Percentiles rank a stretch among this genome's conserved stretches.
phyloP scores from a whole-genome alignment of 805 yeast genomes.

The Metschnikowia rubicola region DNA sequence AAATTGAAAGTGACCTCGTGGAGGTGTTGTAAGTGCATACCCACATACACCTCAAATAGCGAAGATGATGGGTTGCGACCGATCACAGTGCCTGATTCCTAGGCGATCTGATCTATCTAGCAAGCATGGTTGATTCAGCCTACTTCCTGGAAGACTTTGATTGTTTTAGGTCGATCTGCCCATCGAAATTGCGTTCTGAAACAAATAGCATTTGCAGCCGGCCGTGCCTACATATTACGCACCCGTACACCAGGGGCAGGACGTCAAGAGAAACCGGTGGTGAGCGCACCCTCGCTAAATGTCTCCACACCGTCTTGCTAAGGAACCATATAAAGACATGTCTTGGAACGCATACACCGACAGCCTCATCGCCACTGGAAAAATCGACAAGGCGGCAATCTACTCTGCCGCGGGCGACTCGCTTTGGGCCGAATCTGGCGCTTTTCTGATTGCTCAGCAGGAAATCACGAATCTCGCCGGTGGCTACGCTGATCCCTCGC shows the following conservation, averaged over 20 bases:
- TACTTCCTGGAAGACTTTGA: too few relatives aligned
- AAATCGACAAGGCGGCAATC: slow-evolving; percentile 87
- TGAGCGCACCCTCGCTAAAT: neutral
- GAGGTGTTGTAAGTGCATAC: neutral
- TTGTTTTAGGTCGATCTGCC: too few relatives aligned
- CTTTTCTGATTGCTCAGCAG: slow-evolving; percentile 56
- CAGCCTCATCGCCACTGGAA: slow-evolving; percentile 78
- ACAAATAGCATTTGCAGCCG: neutral
- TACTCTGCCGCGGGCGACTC: slow-evolving; percentile 94
- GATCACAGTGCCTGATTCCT: neutral
- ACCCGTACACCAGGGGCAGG: slow-evolving; percentile 8
- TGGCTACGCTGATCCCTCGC: slow-evolving; percentile 78
- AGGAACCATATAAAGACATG: slow-evolving; percentile 9
- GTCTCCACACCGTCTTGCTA: neutral
- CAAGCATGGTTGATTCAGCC: too few relatives aligned
- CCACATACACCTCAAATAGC: too few relatives aligned
- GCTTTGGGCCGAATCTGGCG: slow-evolving; percentile 84
- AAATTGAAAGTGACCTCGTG: slow-evolving; percentile 3
- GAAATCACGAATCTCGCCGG: slow-evolving; percentile 73
- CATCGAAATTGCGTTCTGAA: too few relatives aligned
- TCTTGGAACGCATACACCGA: slow-evolving; percentile 82
- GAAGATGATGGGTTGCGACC: neutral
- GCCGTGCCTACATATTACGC: neutral
- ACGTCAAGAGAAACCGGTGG: neutral
- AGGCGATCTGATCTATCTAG: too few relatives aligned